Conservation (phyloP, 257 asterid species). For the Solanum appendiculatum region DNA sequence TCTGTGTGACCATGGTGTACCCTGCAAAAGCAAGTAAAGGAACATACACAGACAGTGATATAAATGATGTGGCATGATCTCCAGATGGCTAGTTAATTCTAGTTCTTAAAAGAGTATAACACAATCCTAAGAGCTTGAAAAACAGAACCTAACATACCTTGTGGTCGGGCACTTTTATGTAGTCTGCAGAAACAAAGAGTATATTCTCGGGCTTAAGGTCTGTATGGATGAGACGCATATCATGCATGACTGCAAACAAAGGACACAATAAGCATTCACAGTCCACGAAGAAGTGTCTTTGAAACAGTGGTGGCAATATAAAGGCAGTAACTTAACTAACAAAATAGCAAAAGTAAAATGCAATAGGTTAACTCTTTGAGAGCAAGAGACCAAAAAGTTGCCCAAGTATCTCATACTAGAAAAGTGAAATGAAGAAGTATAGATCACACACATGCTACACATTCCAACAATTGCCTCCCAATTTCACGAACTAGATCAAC, state of each 20-base stretch:
- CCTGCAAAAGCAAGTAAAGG: slow-evolving; percentile 18
- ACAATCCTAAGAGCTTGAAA: neutral
- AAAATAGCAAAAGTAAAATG: neutral
- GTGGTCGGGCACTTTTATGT: slow-evolving; percentile 32
- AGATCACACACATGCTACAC: slow-evolving; percentile 47
- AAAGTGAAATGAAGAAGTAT: neutral
- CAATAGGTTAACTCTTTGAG: neutral
- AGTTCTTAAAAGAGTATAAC: neutral
- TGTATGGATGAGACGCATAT: slow-evolving; percentile 45
- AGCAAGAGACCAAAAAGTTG: neutral
- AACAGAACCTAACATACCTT: slow-evolving; percentile 18
- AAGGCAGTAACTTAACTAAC: neutral
- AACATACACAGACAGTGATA: neutral
- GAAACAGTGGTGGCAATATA: neutral
- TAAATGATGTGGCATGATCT: neutral
- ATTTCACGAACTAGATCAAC: slow-evolving; percentile 58
- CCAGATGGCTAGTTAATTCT: neutral
- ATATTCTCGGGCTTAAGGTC: slow-evolving; percentile 53
- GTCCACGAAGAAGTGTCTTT: neutral
- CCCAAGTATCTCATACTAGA: slow-evolving; percentile 8
- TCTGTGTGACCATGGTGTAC: slow-evolving; percentile 26
- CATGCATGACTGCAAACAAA: slow-evolving; percentile 36
- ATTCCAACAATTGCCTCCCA: slow-evolving; percentile 53
- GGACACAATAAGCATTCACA: neutral
- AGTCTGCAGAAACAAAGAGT: slow-evolving; percentile 40